phyloP scores from a whole-genome alignment of 2,329 filamentous ascomycete genomes.

The Colletotrichum sp. region DNA sequence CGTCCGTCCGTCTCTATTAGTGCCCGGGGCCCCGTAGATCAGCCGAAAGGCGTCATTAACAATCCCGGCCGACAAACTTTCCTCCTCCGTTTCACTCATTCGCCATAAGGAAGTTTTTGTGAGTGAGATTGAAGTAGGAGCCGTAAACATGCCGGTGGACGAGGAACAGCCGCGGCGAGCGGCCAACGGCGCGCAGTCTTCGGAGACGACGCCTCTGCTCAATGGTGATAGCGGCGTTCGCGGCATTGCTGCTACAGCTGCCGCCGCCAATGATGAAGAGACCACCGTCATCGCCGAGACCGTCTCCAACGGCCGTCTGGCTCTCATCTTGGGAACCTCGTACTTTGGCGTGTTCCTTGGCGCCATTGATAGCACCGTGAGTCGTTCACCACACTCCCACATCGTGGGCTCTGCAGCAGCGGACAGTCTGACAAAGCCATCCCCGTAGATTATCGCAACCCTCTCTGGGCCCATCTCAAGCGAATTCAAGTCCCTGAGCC shows the following conservation, averaged over 20 bases:
- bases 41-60: conserved; percentile 4
- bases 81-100: background rate
- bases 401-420: background rate
- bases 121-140: background rate
- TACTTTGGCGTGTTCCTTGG: conserved; percentile 68
- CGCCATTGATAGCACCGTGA: conserved; percentile 57
- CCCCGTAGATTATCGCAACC: conserved; percentile 71
- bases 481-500: conserved; percentile 79
- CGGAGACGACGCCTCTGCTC: conserved; percentile 22
- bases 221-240: background rate
- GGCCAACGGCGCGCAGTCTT: background rate
- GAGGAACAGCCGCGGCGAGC: conserved; percentile 5
- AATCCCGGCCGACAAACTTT: background rate
- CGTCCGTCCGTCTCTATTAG: background rate
- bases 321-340: conserved; percentile 58
- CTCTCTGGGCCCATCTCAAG: conserved; percentile 83
- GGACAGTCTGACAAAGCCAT: background rate
- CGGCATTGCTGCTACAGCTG: background rate
- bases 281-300: conserved; percentile 53
- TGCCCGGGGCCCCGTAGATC: background rate
- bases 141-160: conserved; percentile 1
- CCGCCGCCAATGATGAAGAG: conserved; percentile 42
- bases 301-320: conserved; percentile 52
- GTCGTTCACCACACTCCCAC: background rate
- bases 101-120: background rate